Base-by-base conservation (phyloP, 352 stramenopile genomes). In the Phytophthora boehmeriae region DNA sequence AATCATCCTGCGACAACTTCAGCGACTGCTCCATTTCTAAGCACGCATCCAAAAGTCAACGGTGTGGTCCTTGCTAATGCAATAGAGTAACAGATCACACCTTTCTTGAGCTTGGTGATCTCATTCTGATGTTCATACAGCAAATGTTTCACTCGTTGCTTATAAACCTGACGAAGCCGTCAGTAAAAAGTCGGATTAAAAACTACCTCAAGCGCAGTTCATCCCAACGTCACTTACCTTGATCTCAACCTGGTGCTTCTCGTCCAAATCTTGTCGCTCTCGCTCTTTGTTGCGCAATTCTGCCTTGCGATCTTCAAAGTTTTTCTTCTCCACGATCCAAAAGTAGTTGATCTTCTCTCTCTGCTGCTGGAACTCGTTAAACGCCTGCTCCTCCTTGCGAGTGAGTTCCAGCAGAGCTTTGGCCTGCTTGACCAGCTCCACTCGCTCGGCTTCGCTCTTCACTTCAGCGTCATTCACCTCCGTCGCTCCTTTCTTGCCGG, bases 261-360 rank as follows among this genome's bases (percentile, higher is more conserved):
- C 95, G 48, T 98, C 93, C 10, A 98, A 66, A 60, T 98, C 95
- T 63, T 98, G 93, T 35, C 96, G 79, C 61, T 98, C 95, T 48
- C 95, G 78, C 58, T 98, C 93, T 63, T 98, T 98, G 67, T 98
- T 98, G 42, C 95, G 78, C 36, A 98, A 62, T 60, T 97, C 87
- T 3, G 91, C 88, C 54, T 92, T 95, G 5, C 90, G 89, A 66
- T 98, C 94, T 62, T 98, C 95, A 46, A 98, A 78, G 54, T 98
- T 96, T 63, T 98, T 98, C 76, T 98, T 98, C 67, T 98, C 94
- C 25, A 98, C 91, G 67, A 98, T 98, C 95, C 95, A 98, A 68
- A 98, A 98, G 80, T 98, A 98, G 63, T 98, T 98, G 60, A 98
- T 89, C 68, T 98, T 97, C 64, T 98, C 94, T 51, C 93, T 75